phyloP scores from a whole-genome alignment of 768 basidiomycete genomes.

The Auricularia sp. region DNA sequence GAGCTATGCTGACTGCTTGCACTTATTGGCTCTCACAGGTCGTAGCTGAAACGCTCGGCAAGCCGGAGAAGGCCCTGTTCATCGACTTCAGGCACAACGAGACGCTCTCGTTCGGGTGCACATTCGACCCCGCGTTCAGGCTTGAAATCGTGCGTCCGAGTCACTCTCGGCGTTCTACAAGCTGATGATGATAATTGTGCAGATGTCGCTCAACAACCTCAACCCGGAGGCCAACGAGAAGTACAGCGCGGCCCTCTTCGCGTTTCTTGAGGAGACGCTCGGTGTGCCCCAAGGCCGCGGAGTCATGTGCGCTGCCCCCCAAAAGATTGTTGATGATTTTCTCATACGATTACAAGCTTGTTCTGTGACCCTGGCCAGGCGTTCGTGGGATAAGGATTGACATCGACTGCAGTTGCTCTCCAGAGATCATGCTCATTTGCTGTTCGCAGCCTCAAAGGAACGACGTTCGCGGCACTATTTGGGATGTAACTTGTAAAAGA shows the following conservation, averaged over 20 bases:
- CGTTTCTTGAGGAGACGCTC: slow-evolving; percentile 45
- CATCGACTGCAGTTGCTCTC: no score
- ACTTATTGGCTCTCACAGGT: slow-evolving; percentile 25
- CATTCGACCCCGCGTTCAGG: slow-evolving; percentile 56
- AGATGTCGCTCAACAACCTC: slow-evolving; percentile 52
- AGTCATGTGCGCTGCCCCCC: slow-evolving; percentile 37
- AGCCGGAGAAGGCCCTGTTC: slow-evolving; percentile 46
- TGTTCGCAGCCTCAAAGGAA: no score
- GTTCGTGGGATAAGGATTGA: no score
- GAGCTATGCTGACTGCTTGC: not conserved
- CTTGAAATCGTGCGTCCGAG: slow-evolving; percentile 41
- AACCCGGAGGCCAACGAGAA: slow-evolving; percentile 34
- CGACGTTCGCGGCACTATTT: no score
- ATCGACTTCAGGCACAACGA: slow-evolving; percentile 48
- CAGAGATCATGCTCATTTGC: no score
- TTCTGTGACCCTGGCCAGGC: no score
- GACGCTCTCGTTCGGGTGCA: slow-evolving; percentile 47
- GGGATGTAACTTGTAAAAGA: no score
- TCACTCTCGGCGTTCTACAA: not conserved
- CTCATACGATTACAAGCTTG: no score
- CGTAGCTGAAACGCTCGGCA: slow-evolving; percentile 40
- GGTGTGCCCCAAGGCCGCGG: slow-evolving; percentile 41
- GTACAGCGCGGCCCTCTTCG: slow-evolving; percentile 47
- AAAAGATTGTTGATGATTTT: no score
- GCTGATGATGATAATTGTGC: not conserved